phyloP scores from a whole-genome alignment of 345 rosid genomes.

The Salix exigua region DNA sequence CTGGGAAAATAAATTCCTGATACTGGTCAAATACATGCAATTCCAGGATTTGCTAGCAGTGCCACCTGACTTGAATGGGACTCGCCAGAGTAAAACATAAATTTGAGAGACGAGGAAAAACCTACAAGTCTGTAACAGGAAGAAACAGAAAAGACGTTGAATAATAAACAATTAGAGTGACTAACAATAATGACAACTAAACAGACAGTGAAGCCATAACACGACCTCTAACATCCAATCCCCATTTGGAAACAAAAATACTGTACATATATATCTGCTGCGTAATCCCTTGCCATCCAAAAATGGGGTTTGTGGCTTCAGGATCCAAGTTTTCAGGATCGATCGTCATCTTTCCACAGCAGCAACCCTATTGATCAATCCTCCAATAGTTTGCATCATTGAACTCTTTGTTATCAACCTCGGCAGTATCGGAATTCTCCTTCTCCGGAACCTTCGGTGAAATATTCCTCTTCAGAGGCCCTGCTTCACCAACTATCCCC shows the following conservation, averaged over 20 bases:
- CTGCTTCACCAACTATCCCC: constrained; percentile 95
- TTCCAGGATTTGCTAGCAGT: not conserved
- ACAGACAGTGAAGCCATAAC: constrained; percentile 27
- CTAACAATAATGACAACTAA: constrained; percentile 19
- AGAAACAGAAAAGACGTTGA: constrained; percentile 28
- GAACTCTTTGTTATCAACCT: constrained; percentile 69
- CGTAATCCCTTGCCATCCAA: constrained; percentile 20
- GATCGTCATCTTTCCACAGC: constrained; percentile 56
- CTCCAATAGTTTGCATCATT: constrained; percentile 92
- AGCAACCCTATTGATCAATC: constrained; percentile 80
- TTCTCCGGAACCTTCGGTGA: constrained; percentile 46
- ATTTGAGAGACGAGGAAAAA: constrained; percentile 13
- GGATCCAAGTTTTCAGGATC: constrained; percentile 18
- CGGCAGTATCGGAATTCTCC: constrained; percentile 49
- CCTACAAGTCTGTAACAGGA: constrained; percentile 9
- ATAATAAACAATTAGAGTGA: constrained; percentile 26
- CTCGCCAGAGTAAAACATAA: constrained; percentile 3
- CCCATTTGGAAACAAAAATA: constrained; percentile 40
- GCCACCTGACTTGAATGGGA: not conserved
- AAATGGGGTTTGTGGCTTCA: constrained; percentile 10
- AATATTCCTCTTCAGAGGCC: constrained; percentile 64
- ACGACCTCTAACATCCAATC: constrained; percentile 29
- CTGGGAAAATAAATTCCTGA: not conserved
- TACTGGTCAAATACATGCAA: not conserved
- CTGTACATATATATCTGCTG: constrained; percentile 42